phyloP scores from a whole-genome alignment of 768 basidiomycete species.

The Tricholoma flavovirens region DNA sequence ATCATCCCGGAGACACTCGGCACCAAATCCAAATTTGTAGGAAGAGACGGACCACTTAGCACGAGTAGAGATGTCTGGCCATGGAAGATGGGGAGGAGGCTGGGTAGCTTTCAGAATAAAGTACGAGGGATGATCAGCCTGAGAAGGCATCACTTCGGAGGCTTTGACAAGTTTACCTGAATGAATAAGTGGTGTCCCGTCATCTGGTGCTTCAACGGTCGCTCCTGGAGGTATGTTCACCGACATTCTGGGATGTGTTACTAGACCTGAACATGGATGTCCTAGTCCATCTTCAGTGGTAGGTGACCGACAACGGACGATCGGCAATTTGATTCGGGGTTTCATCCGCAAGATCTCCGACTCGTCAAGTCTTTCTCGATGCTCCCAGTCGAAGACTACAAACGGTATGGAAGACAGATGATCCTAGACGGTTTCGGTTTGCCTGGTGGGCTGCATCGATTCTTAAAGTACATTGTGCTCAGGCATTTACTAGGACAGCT shows the following conservation, averaged over 20 bases:
- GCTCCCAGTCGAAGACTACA: constrained; percentile 63
- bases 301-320: not conserved
- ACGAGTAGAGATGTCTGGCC: constrained; percentile 81
- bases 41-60: constrained; percentile 97
- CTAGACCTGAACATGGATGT: not conserved
- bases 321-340: not conserved
- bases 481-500: constrained; percentile 79
- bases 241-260: constrained; percentile 5
- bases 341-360: not conserved
- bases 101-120: constrained; percentile 27
- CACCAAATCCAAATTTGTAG: constrained; percentile 93
- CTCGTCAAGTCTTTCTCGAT: too few relatives aligned
- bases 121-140: constrained; percentile 2
- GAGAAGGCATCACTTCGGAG: not conserved
- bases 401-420: constrained; percentile 95
- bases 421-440: constrained; percentile 86
- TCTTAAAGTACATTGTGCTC: not conserved
- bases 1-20: constrained; percentile 84
- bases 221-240: constrained; percentile 17
- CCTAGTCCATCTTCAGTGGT: not conserved
- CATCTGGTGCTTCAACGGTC: constrained; percentile 21
- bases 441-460: constrained; percentile 42
- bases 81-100: constrained; percentile 53
- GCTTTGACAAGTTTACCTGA: constrained; percentile 23
- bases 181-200: constrained; percentile 29